Evolutionary conservation across 2,329 filamentous ascomycete species (phyloP).

Genomic region (Phaeomoniella chlamydospora): DNA sequence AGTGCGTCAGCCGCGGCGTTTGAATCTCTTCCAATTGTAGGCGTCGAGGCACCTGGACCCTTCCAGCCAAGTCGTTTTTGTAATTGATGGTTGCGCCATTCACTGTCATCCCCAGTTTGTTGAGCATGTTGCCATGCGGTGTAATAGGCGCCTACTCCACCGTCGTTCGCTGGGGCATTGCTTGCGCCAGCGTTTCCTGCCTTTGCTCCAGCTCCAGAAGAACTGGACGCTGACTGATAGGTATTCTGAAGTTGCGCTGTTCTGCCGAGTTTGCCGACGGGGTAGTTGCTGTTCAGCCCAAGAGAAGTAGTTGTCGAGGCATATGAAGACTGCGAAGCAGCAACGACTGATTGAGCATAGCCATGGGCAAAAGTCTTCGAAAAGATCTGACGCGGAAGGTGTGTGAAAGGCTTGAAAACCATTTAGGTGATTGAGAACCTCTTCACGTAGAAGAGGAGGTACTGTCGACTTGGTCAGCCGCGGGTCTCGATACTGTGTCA

Average conservation of each 20-base stretch:
- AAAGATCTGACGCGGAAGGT: constrained; percentile 94
- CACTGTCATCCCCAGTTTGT: constrained; percentile 52
- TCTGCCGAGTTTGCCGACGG: constrained; percentile 35
- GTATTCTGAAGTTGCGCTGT: constrained; percentile 60
- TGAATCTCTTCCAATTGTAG: constrained; percentile 12
- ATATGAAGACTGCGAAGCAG: constrained; percentile 78
- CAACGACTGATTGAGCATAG: constrained; percentile 95
- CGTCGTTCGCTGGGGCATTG: constrained; percentile 31
- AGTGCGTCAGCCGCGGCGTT: constrained; percentile 7
- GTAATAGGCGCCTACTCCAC: constrained; percentile 76
- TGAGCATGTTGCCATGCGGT: constrained; percentile 76
- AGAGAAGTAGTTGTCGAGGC: constrained; percentile 46
- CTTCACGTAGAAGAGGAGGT: constrained; percentile 49
- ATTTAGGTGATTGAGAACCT: constrained; percentile 69
- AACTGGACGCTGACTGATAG: constrained; percentile 48
- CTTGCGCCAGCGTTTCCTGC: constrained; percentile 44
- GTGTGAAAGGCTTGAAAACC: constrained; percentile 55
- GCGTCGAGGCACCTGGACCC: constrained; percentile 22
- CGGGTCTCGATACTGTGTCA: background rate
- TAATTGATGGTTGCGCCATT: constrained; percentile 88
- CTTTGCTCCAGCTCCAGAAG: constrained; percentile 35
- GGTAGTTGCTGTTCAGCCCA: constrained; percentile 35
- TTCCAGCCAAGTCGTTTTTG: constrained; percentile 85
- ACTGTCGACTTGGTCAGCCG: constrained; percentile 16
- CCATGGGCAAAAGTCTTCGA: constrained; percentile 94